Conservation (phyloP, 805 yeast species). For the Cyberlindnera xishuangbannaensis region DNA sequence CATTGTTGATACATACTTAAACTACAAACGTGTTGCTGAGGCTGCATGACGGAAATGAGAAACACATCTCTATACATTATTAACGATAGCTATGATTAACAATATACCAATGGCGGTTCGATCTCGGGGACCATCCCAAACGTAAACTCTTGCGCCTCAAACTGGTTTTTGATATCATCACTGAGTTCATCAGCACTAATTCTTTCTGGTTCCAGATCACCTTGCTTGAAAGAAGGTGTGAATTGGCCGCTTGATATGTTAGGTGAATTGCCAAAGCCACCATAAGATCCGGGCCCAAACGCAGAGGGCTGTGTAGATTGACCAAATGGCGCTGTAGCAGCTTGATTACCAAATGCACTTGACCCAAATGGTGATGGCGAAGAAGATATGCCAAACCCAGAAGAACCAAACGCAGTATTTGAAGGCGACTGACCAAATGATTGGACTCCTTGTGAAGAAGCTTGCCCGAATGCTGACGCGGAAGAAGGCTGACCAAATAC, state of each 20-base stretch:
- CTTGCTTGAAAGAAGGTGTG: constrained; percentile 28
- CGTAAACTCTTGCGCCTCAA: constrained; percentile 41
- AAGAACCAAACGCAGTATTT: not conserved
- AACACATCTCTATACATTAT: no score
- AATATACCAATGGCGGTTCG: constrained; percentile 57
- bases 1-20: constrained; percentile 30
- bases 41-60: constrained; percentile 3
- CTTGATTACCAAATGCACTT: constrained; percentile 5
- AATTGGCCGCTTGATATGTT: constrained; percentile 13
- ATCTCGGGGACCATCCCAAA: constrained; percentile 66
- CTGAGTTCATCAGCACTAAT: constrained; percentile 34
- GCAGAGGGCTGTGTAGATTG: no score
- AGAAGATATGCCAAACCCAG: not conserved
- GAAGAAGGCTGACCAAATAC: constrained; percentile 9
- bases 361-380: constrained; percentile 10
- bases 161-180: constrained; percentile 39
- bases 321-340: no score
- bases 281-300: no score
- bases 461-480: constrained; percentile 4
- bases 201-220: constrained; percentile 26
- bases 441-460: no score
- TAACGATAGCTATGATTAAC: constrained; percentile 20
- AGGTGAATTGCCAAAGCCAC: no score
- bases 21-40: constrained; percentile 13
- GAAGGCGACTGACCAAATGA: constrained; percentile 7